Percentiles rank a stretch among this genome's conserved stretches.
Conservation (phyloP, 805 yeast genomes). For the Saturnispora gosingensis region DNA sequence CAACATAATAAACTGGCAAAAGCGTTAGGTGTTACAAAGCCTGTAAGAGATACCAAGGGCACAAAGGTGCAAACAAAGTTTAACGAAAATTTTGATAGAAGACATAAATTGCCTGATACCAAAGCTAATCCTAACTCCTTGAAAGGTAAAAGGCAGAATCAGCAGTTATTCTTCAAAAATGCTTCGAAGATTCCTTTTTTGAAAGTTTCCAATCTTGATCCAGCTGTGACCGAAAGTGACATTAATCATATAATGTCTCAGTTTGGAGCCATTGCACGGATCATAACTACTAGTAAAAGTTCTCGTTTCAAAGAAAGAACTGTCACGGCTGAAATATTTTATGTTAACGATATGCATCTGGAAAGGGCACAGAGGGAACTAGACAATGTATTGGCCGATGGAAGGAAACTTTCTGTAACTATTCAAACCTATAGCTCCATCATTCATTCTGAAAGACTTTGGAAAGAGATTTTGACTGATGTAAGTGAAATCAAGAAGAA, state of each 20-base stretch:
- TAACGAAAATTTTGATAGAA: background rate
- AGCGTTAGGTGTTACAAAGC: background rate
- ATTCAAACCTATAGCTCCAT: slow-evolving; percentile 9
- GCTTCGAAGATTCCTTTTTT: slow-evolving; percentile 19
- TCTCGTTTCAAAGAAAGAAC: background rate
- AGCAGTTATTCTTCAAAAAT: slow-evolving; percentile 17
- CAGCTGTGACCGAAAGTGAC: slow-evolving; percentile 25
- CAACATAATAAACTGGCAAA: background rate
- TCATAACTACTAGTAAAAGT: slow-evolving; percentile 5
- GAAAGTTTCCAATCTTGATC: slow-evolving; percentile 24
- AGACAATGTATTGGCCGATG: slow-evolving; percentile 14
- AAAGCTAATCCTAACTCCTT: background rate
- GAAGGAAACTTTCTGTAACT: slow-evolving; percentile 8
- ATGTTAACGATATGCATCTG: slow-evolving; percentile 9
- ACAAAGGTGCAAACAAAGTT: background rate
- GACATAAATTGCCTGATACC: background rate
- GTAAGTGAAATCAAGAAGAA: background rate
- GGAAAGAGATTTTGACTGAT: slow-evolving; percentile 8
- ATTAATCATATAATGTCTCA: slow-evolving; percentile 19
- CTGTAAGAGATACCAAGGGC: background rate
- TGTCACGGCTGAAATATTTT: slow-evolving; percentile 17
- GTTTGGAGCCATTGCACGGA: slow-evolving; percentile 17
- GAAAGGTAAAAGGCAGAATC: background rate
- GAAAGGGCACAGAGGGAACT: slow-evolving; percentile 6
- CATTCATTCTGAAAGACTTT: slow-evolving; percentile 8